Base-by-base conservation (phyloP, 1,139 yeast genomes). In the Williopsis jadinii region DNA sequence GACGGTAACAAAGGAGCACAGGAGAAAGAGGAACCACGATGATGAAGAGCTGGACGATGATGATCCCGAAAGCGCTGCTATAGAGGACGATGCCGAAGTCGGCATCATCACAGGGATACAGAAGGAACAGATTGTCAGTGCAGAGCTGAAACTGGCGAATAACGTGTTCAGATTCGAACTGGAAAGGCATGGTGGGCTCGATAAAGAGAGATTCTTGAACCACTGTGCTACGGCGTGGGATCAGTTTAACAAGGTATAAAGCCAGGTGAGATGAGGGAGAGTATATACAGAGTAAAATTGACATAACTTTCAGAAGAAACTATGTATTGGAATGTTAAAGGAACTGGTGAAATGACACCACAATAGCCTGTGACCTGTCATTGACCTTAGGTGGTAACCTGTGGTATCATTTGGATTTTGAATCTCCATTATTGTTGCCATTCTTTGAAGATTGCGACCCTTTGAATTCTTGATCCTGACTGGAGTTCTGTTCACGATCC, bases 221-320 rank as follows among this genome's bases (percentile, higher is more conserved):
- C 67, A 74, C 32, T 75, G 80, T 56, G 75, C 68, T 43, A 71
- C 74, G 24, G 71, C 76, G 30, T 77, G 80, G 80, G 76, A 75
- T 45, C 71, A 72, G 53, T 71, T 67, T 37, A 28, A 38, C 19
- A 48, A 41, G 32, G 24, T 48, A 28, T 38, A 40, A 29, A 9
- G 6, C 6, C 24, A 19, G 24, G 24, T 19, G 4, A 19, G 24
- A 19, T 19, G 24, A 19, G 24, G 24, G 24, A 5, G 24, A 19
- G 24, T 19, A 19, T 19, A 19, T 19, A 19, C 24, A 19, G 24
- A 19, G 6, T 19, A 19, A 4, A 19, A 19, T 19, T 6, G 24
- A 4, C 24, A 19, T 19, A 6, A 4, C 24, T 19, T 19, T 19
- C 6, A 19, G 24, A 19, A 19, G 24, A 19, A 19, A 19, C 6